A percentile compares a stretch with the other conserved stretches of the same genome.
Evolutionary conservation across 2,329 filamentous ascomycete species (phyloP).

Genomic region (Bertia moriformis): DNA sequence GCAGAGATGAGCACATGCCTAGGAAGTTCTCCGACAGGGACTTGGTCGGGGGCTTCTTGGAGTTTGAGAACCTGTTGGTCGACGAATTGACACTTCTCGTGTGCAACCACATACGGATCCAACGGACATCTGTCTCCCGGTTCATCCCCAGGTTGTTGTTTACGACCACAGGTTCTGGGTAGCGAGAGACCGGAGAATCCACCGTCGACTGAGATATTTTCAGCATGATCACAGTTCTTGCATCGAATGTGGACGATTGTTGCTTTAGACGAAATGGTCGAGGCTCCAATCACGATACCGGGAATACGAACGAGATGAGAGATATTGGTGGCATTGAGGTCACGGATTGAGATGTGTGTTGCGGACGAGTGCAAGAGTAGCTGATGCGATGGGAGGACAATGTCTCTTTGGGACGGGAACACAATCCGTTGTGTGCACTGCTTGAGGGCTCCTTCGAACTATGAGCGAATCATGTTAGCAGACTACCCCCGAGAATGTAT

Average conservation of each 20-base stretch:
- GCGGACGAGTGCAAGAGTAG: slow-evolving; percentile 86
- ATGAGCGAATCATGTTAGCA: slow-evolving; percentile 4
- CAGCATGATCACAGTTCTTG: slow-evolving; percentile 64
- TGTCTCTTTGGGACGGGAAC: slow-evolving; percentile 57
- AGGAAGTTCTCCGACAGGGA: slow-evolving; percentile 89
- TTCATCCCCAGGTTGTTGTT: slow-evolving; percentile 45
- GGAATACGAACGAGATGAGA: slow-evolving; percentile 91
- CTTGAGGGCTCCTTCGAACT: slow-evolving; percentile 86
- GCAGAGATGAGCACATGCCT: slow-evolving; percentile 90
- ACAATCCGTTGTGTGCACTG: slow-evolving; percentile 89
- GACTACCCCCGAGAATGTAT: background rate
- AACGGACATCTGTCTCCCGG: slow-evolving; percentile 65
- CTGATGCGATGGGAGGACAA: slow-evolving; percentile 75
- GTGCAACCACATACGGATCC: slow-evolving; percentile 89
- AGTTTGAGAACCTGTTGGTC: slow-evolving; percentile 97
- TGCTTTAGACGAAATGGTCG: slow-evolving; percentile 90
- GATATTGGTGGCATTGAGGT: slow-evolving; percentile 83
- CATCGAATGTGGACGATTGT: slow-evolving; percentile 78
- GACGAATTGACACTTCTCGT: slow-evolving; percentile 87
- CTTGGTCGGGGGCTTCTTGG: slow-evolving; percentile 92
- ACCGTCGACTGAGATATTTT: slow-evolving; percentile 59
- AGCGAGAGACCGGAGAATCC: slow-evolving; percentile 81
- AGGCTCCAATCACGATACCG: slow-evolving; percentile 93
- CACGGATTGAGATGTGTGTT: slow-evolving; percentile 80
- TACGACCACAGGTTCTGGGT: slow-evolving; percentile 61